Evolutionary conservation across 768 basidiomycete genomes (phyloP).

Genomic region (Roridomyces roridus): DNA sequence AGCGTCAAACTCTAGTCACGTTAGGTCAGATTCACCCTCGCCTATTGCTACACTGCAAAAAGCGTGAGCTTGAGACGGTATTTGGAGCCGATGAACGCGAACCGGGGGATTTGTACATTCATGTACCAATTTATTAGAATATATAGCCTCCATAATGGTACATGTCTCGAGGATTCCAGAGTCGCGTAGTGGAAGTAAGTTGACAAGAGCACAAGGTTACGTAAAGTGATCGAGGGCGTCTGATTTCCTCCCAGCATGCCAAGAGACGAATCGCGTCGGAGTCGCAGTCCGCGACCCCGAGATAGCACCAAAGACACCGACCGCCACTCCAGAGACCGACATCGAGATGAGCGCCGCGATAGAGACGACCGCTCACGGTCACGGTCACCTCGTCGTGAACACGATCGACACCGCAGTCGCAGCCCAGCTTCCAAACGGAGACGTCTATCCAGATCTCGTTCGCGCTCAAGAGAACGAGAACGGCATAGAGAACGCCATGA

Average conservation of each 20-base stretch:
- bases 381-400: slow-evolving; percentile 20
- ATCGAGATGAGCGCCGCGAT: slow-evolving; percentile 14
- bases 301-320: slow-evolving; percentile 10
- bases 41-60: slow-evolving; percentile 21
- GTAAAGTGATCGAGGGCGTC: no score
- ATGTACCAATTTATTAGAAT: slow-evolving; percentile 13
- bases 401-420: slow-evolving; percentile 30
- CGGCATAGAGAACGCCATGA: slow-evolving; percentile 36
- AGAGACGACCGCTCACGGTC: slow-evolving; percentile 15
- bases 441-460: slow-evolving; percentile 34
- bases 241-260: slow-evolving; percentile 4
- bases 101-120: slow-evolving; percentile 22
- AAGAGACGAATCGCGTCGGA: slow-evolving; percentile 10
- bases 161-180: slow-evolving; percentile 2
- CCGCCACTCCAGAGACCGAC: slow-evolving; percentile 1
- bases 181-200: slow-evolving; percentile 8
- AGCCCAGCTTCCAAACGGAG: slow-evolving; percentile 39
- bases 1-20: not conserved
- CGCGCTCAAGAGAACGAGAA: slow-evolving; percentile 32
- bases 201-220: not conserved
- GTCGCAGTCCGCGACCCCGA: slow-evolving; percentile 12
- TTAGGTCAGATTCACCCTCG: not conserved
- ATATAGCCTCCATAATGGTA: slow-evolving; percentile 14
- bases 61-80: not conserved
- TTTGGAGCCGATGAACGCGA: not conserved